These are phyloP conservation scores for Cyberlindnera saturnus DNA, from an alignment of 805 yeast genomes.

Conservation along the genomic window DNA sequence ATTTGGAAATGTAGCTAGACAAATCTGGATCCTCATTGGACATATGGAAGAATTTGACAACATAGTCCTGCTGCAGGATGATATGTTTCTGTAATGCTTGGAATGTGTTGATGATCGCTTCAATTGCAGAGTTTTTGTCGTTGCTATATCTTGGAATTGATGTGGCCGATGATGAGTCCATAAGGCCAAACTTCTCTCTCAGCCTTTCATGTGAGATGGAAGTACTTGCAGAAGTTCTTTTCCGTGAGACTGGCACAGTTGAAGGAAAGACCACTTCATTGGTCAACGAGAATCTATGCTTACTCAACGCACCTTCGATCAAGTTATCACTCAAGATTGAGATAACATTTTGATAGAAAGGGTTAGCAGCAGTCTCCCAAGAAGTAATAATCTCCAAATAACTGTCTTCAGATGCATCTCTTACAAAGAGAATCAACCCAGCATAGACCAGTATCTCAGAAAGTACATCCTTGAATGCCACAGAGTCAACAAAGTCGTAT, in stretches of 20 bases:
- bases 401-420: slow-evolving; percentile 44
- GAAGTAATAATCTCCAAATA: slow-evolving; percentile 36
- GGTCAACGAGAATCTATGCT: slow-evolving; percentile 15
- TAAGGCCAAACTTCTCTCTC: slow-evolving; percentile 17
- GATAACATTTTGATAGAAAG: slow-evolving; percentile 30
- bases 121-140: slow-evolving; percentile 4
- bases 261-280: neutral
- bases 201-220: slow-evolving; percentile 10
- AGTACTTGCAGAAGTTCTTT: neutral
- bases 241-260: no score
- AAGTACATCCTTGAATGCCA: slow-evolving; percentile 16
- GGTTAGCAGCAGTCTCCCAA: slow-evolving; percentile 33
- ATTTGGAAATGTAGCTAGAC: slow-evolving; percentile 24
- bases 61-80: slow-evolving; percentile 32
- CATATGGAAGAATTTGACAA: slow-evolving; percentile 37
- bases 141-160: neutral
- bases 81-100: slow-evolving; percentile 33
- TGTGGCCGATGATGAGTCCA: slow-evolving; percentile 10
- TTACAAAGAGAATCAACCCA: slow-evolving; percentile 51
- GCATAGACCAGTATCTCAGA: slow-evolving; percentile 38
- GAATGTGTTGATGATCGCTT: slow-evolving; percentile 14
- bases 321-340: slow-evolving; percentile 25
- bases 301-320: slow-evolving; percentile 7
- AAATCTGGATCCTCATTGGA: slow-evolving; percentile 27
- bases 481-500: slow-evolving; percentile 7